Evolutionary conservation across 768 basidiomycete species (phyloP).

Genomic region (Kwoniella mangroviensis): DNA sequence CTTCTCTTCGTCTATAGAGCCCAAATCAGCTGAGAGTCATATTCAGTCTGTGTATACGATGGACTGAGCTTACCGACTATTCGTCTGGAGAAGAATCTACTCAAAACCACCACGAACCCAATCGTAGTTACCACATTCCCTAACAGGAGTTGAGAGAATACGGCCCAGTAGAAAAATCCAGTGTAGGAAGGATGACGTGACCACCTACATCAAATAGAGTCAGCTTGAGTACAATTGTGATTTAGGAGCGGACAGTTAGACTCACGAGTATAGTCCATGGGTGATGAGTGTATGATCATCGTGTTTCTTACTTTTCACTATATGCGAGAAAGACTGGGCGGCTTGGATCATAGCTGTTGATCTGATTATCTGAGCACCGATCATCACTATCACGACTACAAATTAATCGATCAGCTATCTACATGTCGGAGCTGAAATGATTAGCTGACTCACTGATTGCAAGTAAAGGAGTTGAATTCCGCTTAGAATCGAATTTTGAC

Average conservation of each 20-base stretch:
- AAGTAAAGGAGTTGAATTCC: slow-evolving; percentile 10
- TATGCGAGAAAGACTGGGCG: slow-evolving; percentile 88
- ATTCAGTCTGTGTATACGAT: too few relatives aligned
- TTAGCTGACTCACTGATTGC: slow-evolving; percentile 11
- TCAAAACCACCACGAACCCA: slow-evolving; percentile 71
- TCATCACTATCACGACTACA: slow-evolving; percentile 69
- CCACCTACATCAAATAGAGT: slow-evolving; percentile 62
- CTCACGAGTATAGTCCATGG: slow-evolving; percentile 84
- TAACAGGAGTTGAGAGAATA: slow-evolving; percentile 88
- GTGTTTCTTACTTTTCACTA: slow-evolving; percentile 75
- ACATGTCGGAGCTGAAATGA: not conserved
- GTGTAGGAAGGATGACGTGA: slow-evolving; percentile 94
- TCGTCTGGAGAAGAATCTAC: slow-evolving; percentile 83
- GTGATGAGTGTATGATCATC: slow-evolving; percentile 80
- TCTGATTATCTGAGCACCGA: slow-evolving; percentile 76
- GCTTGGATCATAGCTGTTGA: slow-evolving; percentile 97
- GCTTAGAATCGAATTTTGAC: slow-evolving; percentile 59
- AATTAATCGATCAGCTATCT: not conserved
- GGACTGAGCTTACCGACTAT: slow-evolving; percentile 68
- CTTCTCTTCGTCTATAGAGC: slow-evolving; percentile 72
- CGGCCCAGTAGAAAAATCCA: slow-evolving; percentile 97
- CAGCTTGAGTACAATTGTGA: not conserved
- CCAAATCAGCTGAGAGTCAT: not conserved
- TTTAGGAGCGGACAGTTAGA: slow-evolving; percentile 26
- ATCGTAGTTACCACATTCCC: slow-evolving; percentile 80